A percentile compares a stretch with the other conserved stretches of the same genome.
Evolutionary conservation across 2,329 filamentous ascomycete species (phyloP).

Genomic region (Scortechinia acanthostroma): DNA sequence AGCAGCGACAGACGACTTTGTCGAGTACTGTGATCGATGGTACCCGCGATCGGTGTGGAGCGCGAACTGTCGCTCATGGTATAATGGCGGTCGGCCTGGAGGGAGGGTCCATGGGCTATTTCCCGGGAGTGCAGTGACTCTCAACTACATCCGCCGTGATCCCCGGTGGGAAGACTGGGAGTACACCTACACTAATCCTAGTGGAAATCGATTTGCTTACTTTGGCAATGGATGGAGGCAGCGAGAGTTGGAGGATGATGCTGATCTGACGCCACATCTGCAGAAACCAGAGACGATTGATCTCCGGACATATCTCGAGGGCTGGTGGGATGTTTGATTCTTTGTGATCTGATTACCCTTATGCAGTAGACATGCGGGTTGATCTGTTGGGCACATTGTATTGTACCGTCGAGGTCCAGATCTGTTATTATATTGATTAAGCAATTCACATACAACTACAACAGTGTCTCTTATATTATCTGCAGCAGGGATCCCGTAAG

Average conservation of each 20-base stretch:
- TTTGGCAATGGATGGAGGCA: slow-evolving; percentile 63
- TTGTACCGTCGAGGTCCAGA: too few relatives aligned
- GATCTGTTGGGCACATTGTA: too few relatives aligned
- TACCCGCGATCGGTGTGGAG: slow-evolving; percentile 44
- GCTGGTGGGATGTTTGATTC: slow-evolving; percentile 48
- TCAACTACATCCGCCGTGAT: slow-evolving; percentile 46
- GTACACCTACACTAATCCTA: slow-evolving; percentile 16
- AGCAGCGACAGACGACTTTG: slow-evolving; percentile 56
- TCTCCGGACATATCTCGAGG: slow-evolving; percentile 56
- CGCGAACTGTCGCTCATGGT: slow-evolving; percentile 65
- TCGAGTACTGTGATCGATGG: slow-evolving; percentile 48
- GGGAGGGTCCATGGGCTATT: slow-evolving; percentile 61
- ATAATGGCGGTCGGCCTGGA: slow-evolving; percentile 58
- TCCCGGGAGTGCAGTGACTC: slow-evolving; percentile 60
- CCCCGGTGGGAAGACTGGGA: slow-evolving; percentile 54
- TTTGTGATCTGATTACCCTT: too few relatives aligned
- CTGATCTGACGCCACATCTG: slow-evolving; percentile 49
- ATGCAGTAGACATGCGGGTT: too few relatives aligned
- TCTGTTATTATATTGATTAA: too few relatives aligned
- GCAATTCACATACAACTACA: too few relatives aligned
- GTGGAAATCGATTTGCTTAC: slow-evolving; percentile 46
- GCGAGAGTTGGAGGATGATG: slow-evolving; percentile 45
- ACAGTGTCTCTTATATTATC: too few relatives aligned
- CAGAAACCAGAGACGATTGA: slow-evolving; percentile 45
- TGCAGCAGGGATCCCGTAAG: too few relatives aligned